These are phyloP conservation scores for Tuber melanosporum DNA, from an alignment of 495 filamentous ascomycete species.

Conservation along the genomic window DNA sequence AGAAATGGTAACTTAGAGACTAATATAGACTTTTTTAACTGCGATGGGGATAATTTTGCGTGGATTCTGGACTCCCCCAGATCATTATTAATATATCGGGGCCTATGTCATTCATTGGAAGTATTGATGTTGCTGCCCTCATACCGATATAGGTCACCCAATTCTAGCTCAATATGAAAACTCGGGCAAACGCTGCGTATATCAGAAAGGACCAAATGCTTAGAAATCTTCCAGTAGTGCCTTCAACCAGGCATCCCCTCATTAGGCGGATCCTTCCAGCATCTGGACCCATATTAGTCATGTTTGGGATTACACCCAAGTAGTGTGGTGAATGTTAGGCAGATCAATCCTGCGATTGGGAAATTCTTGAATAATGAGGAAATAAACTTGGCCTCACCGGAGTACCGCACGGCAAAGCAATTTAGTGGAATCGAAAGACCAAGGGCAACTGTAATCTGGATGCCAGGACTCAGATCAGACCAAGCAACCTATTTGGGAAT, in stretches of 20 bases:
- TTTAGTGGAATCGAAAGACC: constrained; percentile 61
- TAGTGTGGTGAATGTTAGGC: constrained; percentile 61
- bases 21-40: not conserved
- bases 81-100: not conserved
- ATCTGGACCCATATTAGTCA: constrained; percentile 62
- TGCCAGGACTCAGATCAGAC: constrained; percentile 56
- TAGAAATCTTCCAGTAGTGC: constrained; percentile 47
- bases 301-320: constrained; percentile 61
- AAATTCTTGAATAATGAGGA: constrained; percentile 70
- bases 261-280: constrained; percentile 65
- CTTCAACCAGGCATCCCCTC: constrained; percentile 49
- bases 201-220: constrained; percentile 49
- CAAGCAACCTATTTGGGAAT: constrained; percentile 44
- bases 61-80: not conserved
- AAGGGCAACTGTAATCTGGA: constrained; percentile 72
- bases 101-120: not conserved
- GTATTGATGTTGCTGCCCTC: not conserved
- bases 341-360: constrained; percentile 62
- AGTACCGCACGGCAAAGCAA: constrained; percentile 60
- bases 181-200: constrained; percentile 48
- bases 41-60: constrained; percentile 1
- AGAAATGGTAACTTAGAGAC: not conserved
- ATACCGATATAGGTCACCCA: not conserved
- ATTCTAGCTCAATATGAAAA: not conserved
- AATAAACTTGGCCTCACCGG: constrained; percentile 69